phyloP scores from a whole-genome alignment of 176 grass and related monocot genomes.

The Zoysia japonica region DNA sequence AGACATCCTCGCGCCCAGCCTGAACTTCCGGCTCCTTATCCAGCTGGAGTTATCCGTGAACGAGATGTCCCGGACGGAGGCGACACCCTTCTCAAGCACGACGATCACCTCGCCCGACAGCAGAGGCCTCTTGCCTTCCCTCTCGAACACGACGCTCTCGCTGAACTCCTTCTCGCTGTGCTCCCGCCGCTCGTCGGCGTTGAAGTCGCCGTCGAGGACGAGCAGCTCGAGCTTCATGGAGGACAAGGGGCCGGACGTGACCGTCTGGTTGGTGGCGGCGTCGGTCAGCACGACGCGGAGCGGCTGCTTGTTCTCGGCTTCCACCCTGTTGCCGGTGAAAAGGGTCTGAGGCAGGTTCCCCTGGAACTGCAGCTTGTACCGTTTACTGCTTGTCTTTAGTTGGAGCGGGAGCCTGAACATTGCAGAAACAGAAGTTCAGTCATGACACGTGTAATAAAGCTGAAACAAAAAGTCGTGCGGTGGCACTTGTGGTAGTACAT shows the following conservation, averaged over 20 bases:
- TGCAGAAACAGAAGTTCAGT: conserved; percentile 33
- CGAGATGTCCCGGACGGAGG: conserved; percentile 57
- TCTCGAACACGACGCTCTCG: conserved; percentile 70
- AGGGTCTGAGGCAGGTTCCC: conserved; percentile 65
- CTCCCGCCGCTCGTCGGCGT: conserved; percentile 61
- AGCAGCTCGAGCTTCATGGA: conserved; percentile 74
- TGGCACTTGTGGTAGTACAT: conserved; percentile 1
- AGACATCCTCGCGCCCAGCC: conserved; percentile 70
- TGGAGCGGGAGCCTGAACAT: conserved; percentile 49
- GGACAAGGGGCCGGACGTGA: conserved; percentile 52
- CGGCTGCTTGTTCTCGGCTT: conserved; percentile 59
- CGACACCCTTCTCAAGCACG: conserved; percentile 69
- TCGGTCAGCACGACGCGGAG: conserved; percentile 67
- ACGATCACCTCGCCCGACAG: conserved; percentile 69
- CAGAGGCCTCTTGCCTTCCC: conserved; percentile 81
- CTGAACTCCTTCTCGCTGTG: conserved; percentile 82
- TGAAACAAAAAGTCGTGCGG: not conserved
- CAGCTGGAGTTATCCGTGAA: conserved; percentile 96
- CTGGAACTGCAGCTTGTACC: conserved; percentile 76
- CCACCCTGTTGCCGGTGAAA: conserved; percentile 81
- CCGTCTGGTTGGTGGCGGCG: conserved; percentile 49
- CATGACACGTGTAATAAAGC: not conserved
- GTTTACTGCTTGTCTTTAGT: conserved; percentile 53
- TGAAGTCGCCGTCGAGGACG: conserved; percentile 94
- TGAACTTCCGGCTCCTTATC: conserved; percentile 80